phyloP scores from a whole-genome alignment of 2,329 filamentous ascomycete species.

The Dactylellina drechsleri region DNA sequence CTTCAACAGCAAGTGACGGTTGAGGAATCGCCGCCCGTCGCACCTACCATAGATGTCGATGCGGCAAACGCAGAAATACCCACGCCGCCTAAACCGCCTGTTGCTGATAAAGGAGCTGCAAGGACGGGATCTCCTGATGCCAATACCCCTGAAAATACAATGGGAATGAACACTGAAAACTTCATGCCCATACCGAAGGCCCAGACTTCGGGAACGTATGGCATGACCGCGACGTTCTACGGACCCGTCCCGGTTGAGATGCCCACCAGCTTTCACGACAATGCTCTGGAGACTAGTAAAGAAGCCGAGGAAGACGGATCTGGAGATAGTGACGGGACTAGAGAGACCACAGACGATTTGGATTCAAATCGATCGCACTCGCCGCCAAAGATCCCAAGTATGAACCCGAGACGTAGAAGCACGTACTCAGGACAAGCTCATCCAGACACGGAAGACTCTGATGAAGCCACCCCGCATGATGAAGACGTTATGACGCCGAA shows the following conservation, averaged over 20 bases:
- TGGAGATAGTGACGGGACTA: slow-evolving; percentile 1
- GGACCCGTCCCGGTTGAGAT: slow-evolving; percentile 50
- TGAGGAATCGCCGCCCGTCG: slow-evolving; percentile 29
- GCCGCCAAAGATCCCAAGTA: slow-evolving; percentile 35
- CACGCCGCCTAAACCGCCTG: slow-evolving; percentile 19
- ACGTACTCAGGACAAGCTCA: slow-evolving; percentile 34
- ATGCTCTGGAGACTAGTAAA: neutral
- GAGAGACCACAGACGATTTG: slow-evolving; percentile 5
- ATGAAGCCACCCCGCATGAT: neutral
- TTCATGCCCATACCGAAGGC: slow-evolving; percentile 42
- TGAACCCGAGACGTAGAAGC: slow-evolving; percentile 49
- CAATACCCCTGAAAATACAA: neutral
- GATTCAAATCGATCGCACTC: slow-evolving; percentile 9
- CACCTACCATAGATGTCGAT: neutral
- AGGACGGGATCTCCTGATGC: slow-evolving; percentile 5
- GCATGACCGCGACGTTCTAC: slow-evolving; percentile 46
- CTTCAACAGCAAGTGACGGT: slow-evolving; percentile 8
- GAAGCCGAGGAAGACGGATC: neutral
- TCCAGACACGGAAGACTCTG: slow-evolving; percentile 4
- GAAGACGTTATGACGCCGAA: slow-evolving; percentile 46
- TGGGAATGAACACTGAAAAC: slow-evolving; percentile 26
- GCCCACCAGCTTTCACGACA: slow-evolving; percentile 42
- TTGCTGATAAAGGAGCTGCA: slow-evolving; percentile 2
- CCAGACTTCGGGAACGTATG: slow-evolving; percentile 12
- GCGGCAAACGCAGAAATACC: slow-evolving; percentile 9